Evolutionary conservation across 768 basidiomycete species (phyloP).

Genomic region (Mycena leptocephala): DNA sequence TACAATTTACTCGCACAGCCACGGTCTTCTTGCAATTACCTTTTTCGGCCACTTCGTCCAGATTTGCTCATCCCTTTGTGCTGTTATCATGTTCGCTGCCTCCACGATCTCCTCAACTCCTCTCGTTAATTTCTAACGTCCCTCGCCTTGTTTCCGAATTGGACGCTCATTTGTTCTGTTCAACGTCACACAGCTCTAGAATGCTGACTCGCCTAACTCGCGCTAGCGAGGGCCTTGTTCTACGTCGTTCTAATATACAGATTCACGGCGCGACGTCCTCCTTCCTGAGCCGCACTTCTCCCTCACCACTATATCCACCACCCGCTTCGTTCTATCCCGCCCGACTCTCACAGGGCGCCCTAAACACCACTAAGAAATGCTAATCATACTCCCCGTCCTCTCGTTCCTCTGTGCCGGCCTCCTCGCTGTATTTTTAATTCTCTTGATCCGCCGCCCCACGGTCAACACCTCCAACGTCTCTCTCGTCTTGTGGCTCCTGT

Average conservation of each 20-base stretch:
- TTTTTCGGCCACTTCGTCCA: conserved; percentile 10
- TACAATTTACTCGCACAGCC: neutral
- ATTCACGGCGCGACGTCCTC: neutral
- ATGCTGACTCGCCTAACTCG: neutral
- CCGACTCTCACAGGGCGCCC: neutral
- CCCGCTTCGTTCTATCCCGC: neutral
- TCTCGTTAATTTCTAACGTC: neutral
- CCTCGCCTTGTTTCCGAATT: conserved; percentile 27
- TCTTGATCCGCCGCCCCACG: conserved; percentile 13
- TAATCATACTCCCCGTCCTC: conserved; percentile 14
- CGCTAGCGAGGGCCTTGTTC: conserved; percentile 30
- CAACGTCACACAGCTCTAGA: neutral
- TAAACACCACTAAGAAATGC: conserved; percentile 1
- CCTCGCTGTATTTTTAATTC: conserved; percentile 28
- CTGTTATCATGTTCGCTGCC: neutral
- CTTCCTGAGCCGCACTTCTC: conserved; percentile 16
- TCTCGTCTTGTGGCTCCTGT: conserved; percentile 12
- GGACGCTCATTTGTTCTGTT: conserved; percentile 20
- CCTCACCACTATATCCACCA: conserved; percentile 25
- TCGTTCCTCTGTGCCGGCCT: conserved; percentile 25
- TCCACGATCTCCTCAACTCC: neutral
- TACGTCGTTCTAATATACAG: conserved; percentile 10
- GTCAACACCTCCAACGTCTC: neutral
- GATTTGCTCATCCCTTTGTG: conserved; percentile 15
- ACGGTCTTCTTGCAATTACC: conserved; percentile 16